These are phyloP conservation scores for Alnus rubra DNA, from an alignment of 306 rosid genomes.

Conservation along the genomic window DNA sequence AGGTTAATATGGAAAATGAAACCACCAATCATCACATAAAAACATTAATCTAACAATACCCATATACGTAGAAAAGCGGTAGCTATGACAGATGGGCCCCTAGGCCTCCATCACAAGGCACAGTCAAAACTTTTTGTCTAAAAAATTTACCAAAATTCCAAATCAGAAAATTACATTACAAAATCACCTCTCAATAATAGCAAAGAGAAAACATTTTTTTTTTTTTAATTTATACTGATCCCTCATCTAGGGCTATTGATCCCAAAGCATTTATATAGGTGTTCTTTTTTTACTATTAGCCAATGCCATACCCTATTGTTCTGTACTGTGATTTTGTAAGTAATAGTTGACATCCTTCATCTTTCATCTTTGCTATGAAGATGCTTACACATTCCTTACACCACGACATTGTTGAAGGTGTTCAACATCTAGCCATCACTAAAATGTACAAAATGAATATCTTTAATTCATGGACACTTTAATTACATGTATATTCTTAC, in stretches of 20 bases:
- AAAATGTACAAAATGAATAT: not conserved
- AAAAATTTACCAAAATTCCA: not conserved
- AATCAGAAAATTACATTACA: not conserved
- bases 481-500: not conserved
- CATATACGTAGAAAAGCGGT: not conserved
- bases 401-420: too few relatives aligned
- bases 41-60: not conserved
- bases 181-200: not conserved
- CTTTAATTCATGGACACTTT: not conserved
- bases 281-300: not conserved
- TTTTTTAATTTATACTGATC: not conserved
- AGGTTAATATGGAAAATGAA: conserved; percentile 31
- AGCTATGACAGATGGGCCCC: not conserved
- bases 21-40: conserved; percentile 8
- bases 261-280: not conserved
- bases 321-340: not conserved
- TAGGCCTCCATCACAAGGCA: not conserved
- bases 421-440: not conserved
- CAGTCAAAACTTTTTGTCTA: not conserved
- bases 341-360: not conserved
- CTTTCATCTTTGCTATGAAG: too few relatives aligned
- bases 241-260: not conserved
- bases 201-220: not conserved
- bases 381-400: too few relatives aligned
- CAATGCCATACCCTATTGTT: not conserved